Base-by-base conservation (phyloP, 2,329 filamentous ascomycete species). In the Colletotrichum musicola region DNA sequence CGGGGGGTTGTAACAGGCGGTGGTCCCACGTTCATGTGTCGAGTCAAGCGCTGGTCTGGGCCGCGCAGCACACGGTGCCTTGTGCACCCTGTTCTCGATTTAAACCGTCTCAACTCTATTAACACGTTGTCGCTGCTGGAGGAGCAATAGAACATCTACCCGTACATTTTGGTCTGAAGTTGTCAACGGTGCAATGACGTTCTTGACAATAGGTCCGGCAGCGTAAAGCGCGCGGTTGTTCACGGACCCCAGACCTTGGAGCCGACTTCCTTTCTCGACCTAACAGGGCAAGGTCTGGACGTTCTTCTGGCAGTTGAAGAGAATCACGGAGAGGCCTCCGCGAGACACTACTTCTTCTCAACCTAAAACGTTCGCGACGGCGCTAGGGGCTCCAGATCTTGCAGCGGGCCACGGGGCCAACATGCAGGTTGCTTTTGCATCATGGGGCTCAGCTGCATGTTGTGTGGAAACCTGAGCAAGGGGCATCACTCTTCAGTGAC, bases 1-100 rank as follows among this genome's bases (percentile, higher is more conserved):
- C 49, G 49, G 56, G 65, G 49, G 61, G 18, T 68, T 68, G 65
- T 68, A 55, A 60, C 65, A 68, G 40, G 18, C 40, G 42, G 57
- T 38, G 55, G 47, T 65, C 54, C 50, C 35, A 50, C 20, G 40
- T 68, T 68, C 27, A 60, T 65, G 65, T 55, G 47, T 42, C 50
- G 35, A 55, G 30, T 60, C 55, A 65, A 56, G 49, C 53, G 42
- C 1, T 22, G 12, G 25, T 27, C 49, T 27, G 22, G 25, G 25
- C 13, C 49, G 25, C 49, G 13, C 49, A 16, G 20, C 25, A 27
- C 49, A 14, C 25, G 13, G 49, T 30, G 20, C 20, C 16, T 12
- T 4, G 46, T 49, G 20, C 46, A 14, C 10, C 20, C n/a, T 49
- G 1, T 5, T 4, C n/a, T 18, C 46, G 12, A 9, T n/a, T 49